A percentile compares a stretch with the other conserved stretches of the same genome.
Evolutionary conservation across 352 stramenopile species (phyloP).

Genomic region (Pythium vanterpoolii): DNA sequence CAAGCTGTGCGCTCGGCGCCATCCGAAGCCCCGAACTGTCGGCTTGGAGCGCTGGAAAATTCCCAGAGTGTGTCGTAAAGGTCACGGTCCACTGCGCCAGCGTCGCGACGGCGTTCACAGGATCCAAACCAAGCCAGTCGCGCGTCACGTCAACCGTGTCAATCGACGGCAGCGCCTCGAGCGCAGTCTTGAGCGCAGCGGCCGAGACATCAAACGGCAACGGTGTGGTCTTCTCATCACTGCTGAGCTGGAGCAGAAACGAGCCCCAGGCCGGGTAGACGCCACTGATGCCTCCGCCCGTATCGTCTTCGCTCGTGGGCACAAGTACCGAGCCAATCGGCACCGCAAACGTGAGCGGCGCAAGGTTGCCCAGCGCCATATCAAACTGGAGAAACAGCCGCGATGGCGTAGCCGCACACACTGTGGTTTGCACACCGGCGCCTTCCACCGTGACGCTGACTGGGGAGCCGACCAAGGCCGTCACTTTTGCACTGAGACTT

Average conservation of each 20-base stretch:
- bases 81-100: slow-evolving; percentile 74
- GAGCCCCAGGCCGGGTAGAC: slow-evolving; percentile 87
- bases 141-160: slow-evolving; percentile 74
- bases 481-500: slow-evolving; percentile 32
- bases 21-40: slow-evolving; percentile 41
- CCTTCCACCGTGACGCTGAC: slow-evolving; percentile 43
- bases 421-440: slow-evolving; percentile 32
- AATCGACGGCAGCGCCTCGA: slow-evolving; percentile 80
- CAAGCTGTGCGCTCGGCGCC: slow-evolving; percentile 46
- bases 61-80: slow-evolving; percentile 51
- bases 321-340: slow-evolving; percentile 30
- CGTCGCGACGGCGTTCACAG: slow-evolving; percentile 28
- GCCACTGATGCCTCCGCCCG: slow-evolving; percentile 55
- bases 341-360: slow-evolving; percentile 38
- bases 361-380: slow-evolving; percentile 49
- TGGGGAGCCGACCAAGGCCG: slow-evolving; percentile 28
- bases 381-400: slow-evolving; percentile 83
- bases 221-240: slow-evolving; percentile 35
- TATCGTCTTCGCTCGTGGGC: slow-evolving; percentile 41
- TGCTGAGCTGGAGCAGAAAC: slow-evolving; percentile 63
- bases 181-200: slow-evolving; percentile 43
- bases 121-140: slow-evolving; percentile 68
- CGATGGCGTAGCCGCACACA: slow-evolving; percentile 41
- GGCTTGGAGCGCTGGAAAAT: slow-evolving; percentile 40
- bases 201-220: slow-evolving; percentile 70